phyloP scores from a whole-genome alignment of 352 stramenopile genomes.

The Pythium folliculosum region DNA sequence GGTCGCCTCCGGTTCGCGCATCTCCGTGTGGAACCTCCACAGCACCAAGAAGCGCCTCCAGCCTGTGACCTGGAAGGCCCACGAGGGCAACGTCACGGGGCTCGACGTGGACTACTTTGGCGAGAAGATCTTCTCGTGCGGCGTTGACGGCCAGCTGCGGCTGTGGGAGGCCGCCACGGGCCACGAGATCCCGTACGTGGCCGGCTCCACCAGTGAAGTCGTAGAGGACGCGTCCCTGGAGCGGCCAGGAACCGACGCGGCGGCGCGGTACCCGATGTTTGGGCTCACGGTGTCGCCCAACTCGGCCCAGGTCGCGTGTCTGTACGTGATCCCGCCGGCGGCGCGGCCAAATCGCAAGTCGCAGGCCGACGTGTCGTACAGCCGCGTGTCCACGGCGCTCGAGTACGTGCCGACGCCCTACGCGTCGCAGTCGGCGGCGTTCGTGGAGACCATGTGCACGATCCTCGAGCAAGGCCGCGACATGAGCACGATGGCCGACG shows the following conservation, averaged over 20 bases:
- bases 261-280: conserved; percentile 59
- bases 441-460: conserved; percentile 52
- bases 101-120: conserved; percentile 67
- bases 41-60: conserved; percentile 37
- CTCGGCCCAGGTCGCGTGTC: conserved; percentile 60
- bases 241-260: not conserved
- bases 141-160: conserved; percentile 65
- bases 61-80: conserved; percentile 55
- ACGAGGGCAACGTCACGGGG: conserved; percentile 69
- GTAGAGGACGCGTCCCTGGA: not conserved
- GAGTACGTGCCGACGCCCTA: conserved; percentile 73
- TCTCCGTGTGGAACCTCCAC: conserved; percentile 74
- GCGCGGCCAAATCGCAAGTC: conserved; percentile 81
- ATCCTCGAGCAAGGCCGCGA: conserved; percentile 57
- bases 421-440: conserved; percentile 38
- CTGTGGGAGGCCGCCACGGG: conserved; percentile 57
- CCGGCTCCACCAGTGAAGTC: not conserved
- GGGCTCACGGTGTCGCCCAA: conserved; percentile 71
- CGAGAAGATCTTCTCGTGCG: conserved; percentile 58
- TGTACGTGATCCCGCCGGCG: conserved; percentile 75
- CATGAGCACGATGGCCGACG: conserved; percentile 68
- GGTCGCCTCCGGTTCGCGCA: conserved; percentile 59
- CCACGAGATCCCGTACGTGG: conserved; percentile 30
- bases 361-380: conserved; percentile 85
- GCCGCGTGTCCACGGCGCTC: conserved; percentile 65